These are phyloP conservation scores for Bryum argenteum DNA, from an alignment of 225 moss, liverwort and hornwort genomes.

Conservation along the genomic window DNA sequence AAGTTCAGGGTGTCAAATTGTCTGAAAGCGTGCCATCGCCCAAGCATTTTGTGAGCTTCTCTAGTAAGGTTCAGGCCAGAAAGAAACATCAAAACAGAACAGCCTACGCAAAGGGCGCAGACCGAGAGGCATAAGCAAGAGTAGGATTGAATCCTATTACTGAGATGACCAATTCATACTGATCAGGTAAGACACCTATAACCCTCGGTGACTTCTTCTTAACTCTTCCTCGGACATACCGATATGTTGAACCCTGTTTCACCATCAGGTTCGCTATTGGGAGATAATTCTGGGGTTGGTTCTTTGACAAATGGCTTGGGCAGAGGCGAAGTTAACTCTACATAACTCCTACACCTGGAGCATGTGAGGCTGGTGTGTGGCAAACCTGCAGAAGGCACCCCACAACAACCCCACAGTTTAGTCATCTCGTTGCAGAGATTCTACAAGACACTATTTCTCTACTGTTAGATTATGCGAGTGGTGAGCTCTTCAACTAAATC, in stretches of 20 bases:
- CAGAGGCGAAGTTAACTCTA: constrained; percentile 53
- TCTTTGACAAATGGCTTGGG: constrained; percentile 51
- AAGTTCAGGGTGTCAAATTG: constrained; percentile 19
- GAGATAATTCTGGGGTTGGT: constrained; percentile 45
- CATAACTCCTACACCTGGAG: constrained; percentile 62
- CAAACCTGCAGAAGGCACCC: constrained; percentile 74
- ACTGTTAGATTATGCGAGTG: constrained; percentile 8
- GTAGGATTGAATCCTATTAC: not conserved
- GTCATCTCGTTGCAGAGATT: constrained; percentile 33
- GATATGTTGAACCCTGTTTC: constrained; percentile 49
- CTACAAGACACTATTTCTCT: constrained; percentile 14
- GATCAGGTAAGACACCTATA: constrained; percentile 33
- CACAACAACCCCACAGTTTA: constrained; percentile 57
- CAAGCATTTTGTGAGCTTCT: constrained; percentile 3
- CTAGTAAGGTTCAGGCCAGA: not conserved
- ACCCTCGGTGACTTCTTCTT: constrained; percentile 25
- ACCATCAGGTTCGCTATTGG: constrained; percentile 54
- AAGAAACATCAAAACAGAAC: not conserved
- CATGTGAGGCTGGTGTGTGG: constrained; percentile 77
- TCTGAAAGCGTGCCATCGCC: constrained; percentile 2
- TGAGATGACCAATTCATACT: constrained; percentile 21
- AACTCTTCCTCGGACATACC: constrained; percentile 60
- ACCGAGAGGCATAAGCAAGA: constrained; percentile 9
- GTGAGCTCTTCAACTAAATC: constrained; percentile 3
- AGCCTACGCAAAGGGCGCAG: not conserved